phyloP scores from a whole-genome alignment of 495 filamentous ascomycete species.

The Talaromyces adpressus region DNA sequence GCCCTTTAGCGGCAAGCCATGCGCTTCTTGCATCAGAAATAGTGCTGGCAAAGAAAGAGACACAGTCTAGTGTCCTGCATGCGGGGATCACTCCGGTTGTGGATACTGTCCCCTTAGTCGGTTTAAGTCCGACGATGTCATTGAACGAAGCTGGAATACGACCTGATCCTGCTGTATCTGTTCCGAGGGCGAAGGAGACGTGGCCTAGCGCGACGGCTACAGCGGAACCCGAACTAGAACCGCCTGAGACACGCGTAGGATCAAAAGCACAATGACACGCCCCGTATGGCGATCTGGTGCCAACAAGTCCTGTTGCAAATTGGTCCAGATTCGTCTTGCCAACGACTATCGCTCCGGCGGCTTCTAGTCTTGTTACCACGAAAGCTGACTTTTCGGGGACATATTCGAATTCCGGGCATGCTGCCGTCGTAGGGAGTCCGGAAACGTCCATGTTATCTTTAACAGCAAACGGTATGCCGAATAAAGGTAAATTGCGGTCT shows the following conservation, averaged over 20 bases:
- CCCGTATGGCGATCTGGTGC: constrained; percentile 40
- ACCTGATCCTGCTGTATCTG: constrained; percentile 59
- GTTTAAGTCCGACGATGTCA: constrained; percentile 58
- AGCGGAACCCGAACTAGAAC: constrained; percentile 54
- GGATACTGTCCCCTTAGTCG: constrained; percentile 55
- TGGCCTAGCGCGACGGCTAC: constrained; percentile 50
- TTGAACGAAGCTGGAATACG: constrained; percentile 55
- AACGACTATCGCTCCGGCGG: constrained; percentile 56
- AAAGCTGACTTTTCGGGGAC: constrained; percentile 18
- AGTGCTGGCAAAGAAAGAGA: constrained; percentile 45
- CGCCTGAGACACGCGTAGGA: constrained; percentile 52
- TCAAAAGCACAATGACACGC: constrained; percentile 43
- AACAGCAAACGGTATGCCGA: constrained; percentile 54
- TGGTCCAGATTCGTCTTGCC: constrained; percentile 94
- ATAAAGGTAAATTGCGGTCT: constrained; percentile 28
- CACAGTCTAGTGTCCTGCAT: constrained; percentile 53
- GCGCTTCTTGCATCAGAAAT: constrained; percentile 44
- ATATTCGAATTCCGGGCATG: constrained; percentile 47
- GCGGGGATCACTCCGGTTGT: constrained; percentile 50
- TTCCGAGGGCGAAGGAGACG: constrained; percentile 52
- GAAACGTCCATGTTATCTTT: constrained; percentile 58
- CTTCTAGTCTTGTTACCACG: constrained; percentile 60
- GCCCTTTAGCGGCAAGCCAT: constrained; percentile 48
- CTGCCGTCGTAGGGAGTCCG: constrained; percentile 49
- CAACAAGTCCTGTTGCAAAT: constrained; percentile 77